Evolutionary conservation across 2,329 filamentous ascomycete species (phyloP), one percentile per base, ranked within the genome.

Genomic region (Alternaria postmessia): DNA sequence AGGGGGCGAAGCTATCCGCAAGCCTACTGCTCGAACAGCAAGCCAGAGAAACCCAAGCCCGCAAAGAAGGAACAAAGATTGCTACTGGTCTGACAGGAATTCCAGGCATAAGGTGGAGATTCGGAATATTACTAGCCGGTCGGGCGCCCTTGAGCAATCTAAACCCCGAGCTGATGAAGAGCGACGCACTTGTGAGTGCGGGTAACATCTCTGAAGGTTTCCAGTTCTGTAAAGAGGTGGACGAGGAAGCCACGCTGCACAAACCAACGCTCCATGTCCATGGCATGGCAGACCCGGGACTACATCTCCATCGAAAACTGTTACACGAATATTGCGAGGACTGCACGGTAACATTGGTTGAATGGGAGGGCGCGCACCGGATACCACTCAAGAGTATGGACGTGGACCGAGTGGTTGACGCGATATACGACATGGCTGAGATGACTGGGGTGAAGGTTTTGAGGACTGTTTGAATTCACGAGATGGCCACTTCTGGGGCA

Each of bases 281-380:
- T 78, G 89, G 90, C 0, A 66, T 88, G 62, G 79, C 80, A 18
- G 88, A 90, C 75, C 81, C 84, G 0, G 88, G 87, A 0, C 69
- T 93, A 24, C 79, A 85, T 59, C 76, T 86, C 44, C 89, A 91
- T 72, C 78, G 83, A 55, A 79, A 83, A 71, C 70, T 89, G 66
- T 71, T 87, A 51, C 75, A 85, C 8, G 77, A 85, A 52, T 93
- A 89, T 73, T 91, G 88, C 71, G 81, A 86, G 51, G 71, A 80
- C 9, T 83, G 81, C 0, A 86, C 80, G 3, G 80, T 84, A 6
- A 82, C 78, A 39, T 62, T 93, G 46, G 75, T 94, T 1, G 89
- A 93, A 75, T 94, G 91, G 91, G 85, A 91, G 58, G 91, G 90
- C 0, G 84, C 83, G 1, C 91, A 94, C 74, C 80, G 91, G 6